phyloP scores from a whole-genome alignment of 192 early-diverging fungal species.

The Helicostylum pulchrum region DNA sequence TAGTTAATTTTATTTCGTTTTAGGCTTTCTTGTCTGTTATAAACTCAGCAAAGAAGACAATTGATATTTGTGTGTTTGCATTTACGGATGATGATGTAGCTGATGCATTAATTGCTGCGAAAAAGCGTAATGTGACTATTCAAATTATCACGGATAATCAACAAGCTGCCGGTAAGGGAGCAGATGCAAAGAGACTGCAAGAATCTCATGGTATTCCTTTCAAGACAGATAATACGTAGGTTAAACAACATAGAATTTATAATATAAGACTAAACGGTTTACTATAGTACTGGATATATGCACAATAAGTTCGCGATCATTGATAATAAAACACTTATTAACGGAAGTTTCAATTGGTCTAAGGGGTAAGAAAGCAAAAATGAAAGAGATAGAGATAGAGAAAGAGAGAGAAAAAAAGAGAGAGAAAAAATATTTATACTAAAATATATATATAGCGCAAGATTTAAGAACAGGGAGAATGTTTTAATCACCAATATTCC shows the following conservation, averaged over 20 bases:
- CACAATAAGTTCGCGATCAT: conserved; percentile 73
- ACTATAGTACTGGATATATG: conserved; percentile 48
- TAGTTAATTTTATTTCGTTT: no score
- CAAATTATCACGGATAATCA: conserved; percentile 73
- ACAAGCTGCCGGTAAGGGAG: conserved; percentile 31
- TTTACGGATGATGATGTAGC: conserved; percentile 72
- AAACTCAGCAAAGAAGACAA: conserved; percentile 48
- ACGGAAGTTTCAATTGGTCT: conserved; percentile 64
- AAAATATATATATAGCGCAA: conserved; percentile 39
- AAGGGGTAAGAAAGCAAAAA: conserved; percentile 34
- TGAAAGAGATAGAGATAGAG: neutral
- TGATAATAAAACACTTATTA: conserved; percentile 52
- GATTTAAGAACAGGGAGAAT: conserved; percentile 67
- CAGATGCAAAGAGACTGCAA: conserved; percentile 34
- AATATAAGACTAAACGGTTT: neutral
- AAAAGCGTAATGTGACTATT: conserved; percentile 45
- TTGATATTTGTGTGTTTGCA: conserved; percentile 73
- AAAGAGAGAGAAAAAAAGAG: neutral
- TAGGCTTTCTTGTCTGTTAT: conserved; percentile 35
- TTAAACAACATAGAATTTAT: neutral
- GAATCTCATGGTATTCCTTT: conserved; percentile 36
- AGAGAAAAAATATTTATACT: neutral
- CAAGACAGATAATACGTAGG: conserved; percentile 39
- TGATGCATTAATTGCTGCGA: conserved; percentile 59
- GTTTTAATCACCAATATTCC: conserved; percentile 63